Evolutionary conservation across 352 stramenopile genomes (phyloP), one percentile per base, ranked within the genome.

Genomic region (Globisporangium rhizosaccharum): DNA sequence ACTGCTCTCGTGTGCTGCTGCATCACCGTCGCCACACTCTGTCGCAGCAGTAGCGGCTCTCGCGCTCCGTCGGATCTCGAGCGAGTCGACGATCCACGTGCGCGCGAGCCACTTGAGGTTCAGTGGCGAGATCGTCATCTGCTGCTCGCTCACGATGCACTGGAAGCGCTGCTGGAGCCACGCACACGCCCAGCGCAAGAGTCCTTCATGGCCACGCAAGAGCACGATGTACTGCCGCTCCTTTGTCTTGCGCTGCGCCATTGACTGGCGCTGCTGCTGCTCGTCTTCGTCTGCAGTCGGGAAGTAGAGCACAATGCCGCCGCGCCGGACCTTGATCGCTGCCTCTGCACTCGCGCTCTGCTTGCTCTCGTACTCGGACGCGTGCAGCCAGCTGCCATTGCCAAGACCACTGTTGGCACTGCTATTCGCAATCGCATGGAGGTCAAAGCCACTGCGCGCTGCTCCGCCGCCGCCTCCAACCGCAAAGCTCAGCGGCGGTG

Each of bases 111-210:
- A 65, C 56, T 81, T 79, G 37, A 88, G 63, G 44, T 87, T 83
- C 26, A 69, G 33, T 44, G 76, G 64, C 45, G 72, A 66, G 23
- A 91, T 73, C 47, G 68, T 68, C 57, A 87, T 67, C n/a, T 68
- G 63, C 41, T 75, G 69, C 10, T 67, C 70, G 48, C 62, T 70
- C 37, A 91, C 77, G 8, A 91, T 65, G 52, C 81, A 89, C 61
- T 91, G 81, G 61, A 88, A 91, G 63, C 74, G 76, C 25, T 69
- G 79, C 63, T 91, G 81, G 51, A 91, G 51, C 81, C 81, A 91
- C 17, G 66, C 72, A 51, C 81, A 86, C 14, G 73, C 61, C 67
- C 72, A 80, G 11, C 59, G 56, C 20, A 91, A 53, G 23, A 91
- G 68, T 47, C 79, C 64, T 56, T 83, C 73, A 30, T 82, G 62